Percentiles rank a stretch among this genome's conserved stretches.
phyloP scores from a whole-genome alignment of 805 yeast species.

The Ogataea trehaloabstinens region DNA sequence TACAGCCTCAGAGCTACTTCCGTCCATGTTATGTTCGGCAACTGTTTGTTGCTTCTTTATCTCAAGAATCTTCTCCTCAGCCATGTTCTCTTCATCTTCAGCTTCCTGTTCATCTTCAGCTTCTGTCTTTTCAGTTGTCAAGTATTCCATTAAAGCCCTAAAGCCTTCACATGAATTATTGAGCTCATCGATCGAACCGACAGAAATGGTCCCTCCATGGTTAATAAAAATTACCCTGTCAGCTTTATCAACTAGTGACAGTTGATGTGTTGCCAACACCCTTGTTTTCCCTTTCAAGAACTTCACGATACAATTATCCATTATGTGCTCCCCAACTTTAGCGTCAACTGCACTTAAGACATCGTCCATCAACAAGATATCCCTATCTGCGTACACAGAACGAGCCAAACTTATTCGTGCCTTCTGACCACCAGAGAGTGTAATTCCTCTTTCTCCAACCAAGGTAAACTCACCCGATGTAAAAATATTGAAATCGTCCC shows the following conservation, averaged over 20 bases:
- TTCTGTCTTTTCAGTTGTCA: constrained; percentile 25
- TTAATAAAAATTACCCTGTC: constrained; percentile 64
- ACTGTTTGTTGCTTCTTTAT: constrained; percentile 8
- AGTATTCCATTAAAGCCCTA: constrained; percentile 44
- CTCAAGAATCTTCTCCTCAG: neutral
- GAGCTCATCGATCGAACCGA: constrained; percentile 63
- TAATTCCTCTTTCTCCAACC: constrained; percentile 83
- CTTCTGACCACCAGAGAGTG: constrained; percentile 84
- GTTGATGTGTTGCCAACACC: constrained; percentile 78
- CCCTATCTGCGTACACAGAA: constrained; percentile 68
- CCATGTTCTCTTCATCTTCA: neutral
- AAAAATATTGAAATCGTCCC: constrained; percentile 58
- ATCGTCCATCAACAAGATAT: constrained; percentile 71
- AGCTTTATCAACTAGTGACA: constrained; percentile 64
- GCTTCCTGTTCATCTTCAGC: neutral
- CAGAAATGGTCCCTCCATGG: constrained; percentile 54
- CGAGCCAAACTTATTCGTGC: constrained; percentile 79
- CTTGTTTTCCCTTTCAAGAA: constrained; percentile 57
- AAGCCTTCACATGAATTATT: constrained; percentile 43
- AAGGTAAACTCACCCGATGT: constrained; percentile 75
- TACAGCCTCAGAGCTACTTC: constrained; percentile 28
- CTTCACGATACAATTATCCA: constrained; percentile 64
- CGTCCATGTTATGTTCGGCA: neutral
- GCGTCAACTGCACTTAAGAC: constrained; percentile 86
- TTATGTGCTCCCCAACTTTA: constrained; percentile 77